Conservation (phyloP, 345 rosid genomes). For the Pistacia integerrima region DNA sequence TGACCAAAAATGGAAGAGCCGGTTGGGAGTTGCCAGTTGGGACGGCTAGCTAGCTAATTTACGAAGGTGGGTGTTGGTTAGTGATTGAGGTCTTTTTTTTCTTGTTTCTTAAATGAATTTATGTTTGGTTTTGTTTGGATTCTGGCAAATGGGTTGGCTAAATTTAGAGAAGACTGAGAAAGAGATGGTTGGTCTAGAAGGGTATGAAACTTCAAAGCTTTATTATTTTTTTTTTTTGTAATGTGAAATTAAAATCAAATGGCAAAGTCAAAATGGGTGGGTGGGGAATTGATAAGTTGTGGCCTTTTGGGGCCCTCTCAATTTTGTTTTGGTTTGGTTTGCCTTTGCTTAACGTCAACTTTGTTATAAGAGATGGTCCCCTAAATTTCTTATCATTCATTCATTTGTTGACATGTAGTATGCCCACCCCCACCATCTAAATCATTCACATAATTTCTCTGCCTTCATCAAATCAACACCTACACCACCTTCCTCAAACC, state of each 20-base stretch:
- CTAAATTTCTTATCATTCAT: background rate
- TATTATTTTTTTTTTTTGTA: too few species aligned
- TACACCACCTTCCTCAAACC: too few species aligned
- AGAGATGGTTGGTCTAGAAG: background rate
- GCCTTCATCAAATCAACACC: too few species aligned
- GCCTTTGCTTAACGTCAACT: slow-evolving; percentile 53
- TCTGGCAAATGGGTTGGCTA: slow-evolving; percentile 4
- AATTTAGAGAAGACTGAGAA: background rate
- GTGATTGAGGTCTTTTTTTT: too few species aligned
- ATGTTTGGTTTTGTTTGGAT: background rate
- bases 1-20: slow-evolving; percentile 34
- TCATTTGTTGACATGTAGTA: background rate
- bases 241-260: background rate
- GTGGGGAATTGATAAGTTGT: slow-evolving; percentile 30
- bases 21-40: slow-evolving; percentile 38
- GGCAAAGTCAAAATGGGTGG: slow-evolving; percentile 53
- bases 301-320: slow-evolving; percentile 17
- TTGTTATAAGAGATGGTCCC: slow-evolving; percentile 30
- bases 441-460: slow-evolving; percentile 8
- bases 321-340: slow-evolving; percentile 26
- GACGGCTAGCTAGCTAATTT: slow-evolving; percentile 20
- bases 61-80: slow-evolving; percentile 20
- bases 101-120: background rate
- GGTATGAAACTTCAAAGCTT: background rate
- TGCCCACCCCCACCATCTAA: background rate